phyloP scores from a whole-genome alignment of 257 asterid species.

The Scutellaria minor region DNA sequence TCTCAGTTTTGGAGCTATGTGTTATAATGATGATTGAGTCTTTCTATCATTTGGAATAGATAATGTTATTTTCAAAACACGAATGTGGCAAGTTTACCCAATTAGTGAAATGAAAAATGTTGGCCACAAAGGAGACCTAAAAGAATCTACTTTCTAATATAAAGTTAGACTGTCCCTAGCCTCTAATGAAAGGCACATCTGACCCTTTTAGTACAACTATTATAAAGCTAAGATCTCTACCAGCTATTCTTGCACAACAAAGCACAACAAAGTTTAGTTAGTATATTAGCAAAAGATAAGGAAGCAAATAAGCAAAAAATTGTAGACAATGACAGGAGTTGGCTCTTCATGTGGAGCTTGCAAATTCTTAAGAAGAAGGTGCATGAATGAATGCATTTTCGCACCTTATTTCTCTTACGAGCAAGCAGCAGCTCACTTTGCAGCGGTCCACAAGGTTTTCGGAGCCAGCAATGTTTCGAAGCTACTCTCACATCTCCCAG shows the following conservation, averaged over 20 bases:
- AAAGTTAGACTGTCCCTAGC: conserved; percentile 47
- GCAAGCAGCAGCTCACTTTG: conserved; percentile 59
- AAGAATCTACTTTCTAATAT: conserved; percentile 47
- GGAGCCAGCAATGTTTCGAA: conserved; percentile 85
- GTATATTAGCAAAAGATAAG: conserved; percentile 18
- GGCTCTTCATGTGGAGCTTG: conserved; percentile 82
- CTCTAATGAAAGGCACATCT: conserved; percentile 30
- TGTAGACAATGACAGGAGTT: conserved; percentile 51
- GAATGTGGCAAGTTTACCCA: conserved; percentile 53
- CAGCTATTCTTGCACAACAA: conserved; percentile 8
- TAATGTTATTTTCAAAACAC: conserved; percentile 35
- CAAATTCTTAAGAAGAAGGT: conserved; percentile 73
- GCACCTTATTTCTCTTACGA: conserved; percentile 70
- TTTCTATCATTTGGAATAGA: conserved; percentile 37
- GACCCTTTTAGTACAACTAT: conserved; percentile 32
- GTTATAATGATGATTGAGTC: conserved; percentile 40
- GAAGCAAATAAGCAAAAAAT: conserved; percentile 4
- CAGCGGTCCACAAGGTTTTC: conserved; percentile 73
- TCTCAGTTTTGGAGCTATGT: conserved; percentile 34
- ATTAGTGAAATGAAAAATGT: conserved; percentile 56
- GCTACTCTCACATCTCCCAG: conserved; percentile 55
- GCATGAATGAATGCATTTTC: conserved; percentile 64
- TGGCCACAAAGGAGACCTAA: conserved; percentile 78
- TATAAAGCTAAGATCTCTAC: conserved; percentile 47
- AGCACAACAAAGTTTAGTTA: conserved; percentile 9